phyloP scores from a whole-genome alignment of 768 basidiomycete genomes.

The Mycena venus region DNA sequence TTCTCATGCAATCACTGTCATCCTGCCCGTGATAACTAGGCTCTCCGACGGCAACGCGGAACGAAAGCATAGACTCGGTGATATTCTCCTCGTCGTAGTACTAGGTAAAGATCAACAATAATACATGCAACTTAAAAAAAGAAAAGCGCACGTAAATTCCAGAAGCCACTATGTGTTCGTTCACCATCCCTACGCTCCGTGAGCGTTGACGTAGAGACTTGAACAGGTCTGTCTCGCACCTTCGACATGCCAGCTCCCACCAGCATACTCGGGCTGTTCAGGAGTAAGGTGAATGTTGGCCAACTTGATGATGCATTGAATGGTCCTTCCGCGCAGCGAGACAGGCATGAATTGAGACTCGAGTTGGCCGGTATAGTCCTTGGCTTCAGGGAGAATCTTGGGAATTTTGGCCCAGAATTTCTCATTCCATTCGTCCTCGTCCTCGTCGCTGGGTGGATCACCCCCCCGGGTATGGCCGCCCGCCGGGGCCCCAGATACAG shows the following conservation, averaged over 20 bases:
- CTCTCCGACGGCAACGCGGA: constrained; percentile 28
- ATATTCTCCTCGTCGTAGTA: constrained; percentile 39
- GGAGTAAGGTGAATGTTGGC: constrained; percentile 37
- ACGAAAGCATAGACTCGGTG: constrained; percentile 21
- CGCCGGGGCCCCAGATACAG: constrained; percentile 26
- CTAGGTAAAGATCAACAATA: neutral
- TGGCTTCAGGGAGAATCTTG: constrained; percentile 12
- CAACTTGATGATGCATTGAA: constrained; percentile 39
- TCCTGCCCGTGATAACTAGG: constrained; percentile 31
- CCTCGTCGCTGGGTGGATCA: constrained; percentile 23
- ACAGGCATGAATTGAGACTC: constrained; percentile 14
- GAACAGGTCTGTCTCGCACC: constrained; percentile 7
- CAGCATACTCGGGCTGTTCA: constrained; percentile 32
- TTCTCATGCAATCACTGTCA: constrained; percentile 27
- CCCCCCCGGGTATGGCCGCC: constrained; percentile 19
- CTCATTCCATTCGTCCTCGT: constrained; percentile 23
- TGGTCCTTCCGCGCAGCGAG: constrained; percentile 19
- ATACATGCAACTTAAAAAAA: too few relatives aligned
- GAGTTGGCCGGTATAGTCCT: constrained; percentile 14
- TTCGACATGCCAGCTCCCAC: constrained; percentile 41
- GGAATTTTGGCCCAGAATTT: neutral
- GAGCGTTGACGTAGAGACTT: neutral
- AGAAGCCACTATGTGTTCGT: constrained; percentile 36
- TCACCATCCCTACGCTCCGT: constrained; percentile 24
- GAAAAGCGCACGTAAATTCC: constrained; percentile 32